phyloP scores from a whole-genome alignment of 2,329 filamentous ascomycete species.

The Colletotrichum euphorbiae region DNA sequence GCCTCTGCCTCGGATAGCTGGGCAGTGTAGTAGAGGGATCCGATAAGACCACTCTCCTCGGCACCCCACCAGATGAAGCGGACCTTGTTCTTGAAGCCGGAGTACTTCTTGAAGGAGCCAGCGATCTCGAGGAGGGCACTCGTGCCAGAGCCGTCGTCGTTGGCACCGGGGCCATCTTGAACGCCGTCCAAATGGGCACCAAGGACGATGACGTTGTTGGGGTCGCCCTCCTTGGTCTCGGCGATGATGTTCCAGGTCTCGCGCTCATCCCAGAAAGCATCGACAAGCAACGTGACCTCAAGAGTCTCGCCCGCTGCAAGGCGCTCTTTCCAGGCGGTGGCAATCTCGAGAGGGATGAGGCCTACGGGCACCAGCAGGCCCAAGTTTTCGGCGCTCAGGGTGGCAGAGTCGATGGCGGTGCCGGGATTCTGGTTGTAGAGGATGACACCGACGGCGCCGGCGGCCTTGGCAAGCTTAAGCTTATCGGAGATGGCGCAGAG shows the following conservation, averaged over 20 bases:
- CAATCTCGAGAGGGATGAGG: constrained; percentile 51
- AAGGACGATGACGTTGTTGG: constrained; percentile 56
- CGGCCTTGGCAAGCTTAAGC: constrained; percentile 55
- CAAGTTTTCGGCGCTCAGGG: constrained; percentile 59
- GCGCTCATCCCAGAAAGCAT: constrained; percentile 51
- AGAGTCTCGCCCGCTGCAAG: constrained; percentile 50
- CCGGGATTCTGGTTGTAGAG: constrained; percentile 72
- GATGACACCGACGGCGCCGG: constrained; percentile 59
- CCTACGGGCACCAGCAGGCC: constrained; percentile 51
- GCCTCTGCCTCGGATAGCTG: constrained; percentile 51
- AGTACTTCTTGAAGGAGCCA: constrained; percentile 52
- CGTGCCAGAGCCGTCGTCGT: constrained; percentile 55
- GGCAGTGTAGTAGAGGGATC: constrained; percentile 55
- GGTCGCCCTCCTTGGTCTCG: constrained; percentile 57
- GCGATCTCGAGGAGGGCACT: constrained; percentile 54
- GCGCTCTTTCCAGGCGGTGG: constrained; percentile 49
- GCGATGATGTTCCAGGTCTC: constrained; percentile 56
- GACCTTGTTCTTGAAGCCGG: constrained; percentile 56
- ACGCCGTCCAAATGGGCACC: constrained; percentile 57
- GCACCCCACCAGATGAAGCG: constrained; percentile 58
- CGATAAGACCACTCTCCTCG: constrained; percentile 58
- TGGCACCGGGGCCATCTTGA: constrained; percentile 54
- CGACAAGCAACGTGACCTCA: constrained; percentile 50
- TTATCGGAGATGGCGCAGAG: constrained; percentile 57
- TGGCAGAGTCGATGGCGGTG: constrained; percentile 58